Evolutionary conservation across 805 yeast species (phyloP), one percentile per base, ranked within the genome.

Genomic region (Diddensiella caesifluorescens): DNA sequence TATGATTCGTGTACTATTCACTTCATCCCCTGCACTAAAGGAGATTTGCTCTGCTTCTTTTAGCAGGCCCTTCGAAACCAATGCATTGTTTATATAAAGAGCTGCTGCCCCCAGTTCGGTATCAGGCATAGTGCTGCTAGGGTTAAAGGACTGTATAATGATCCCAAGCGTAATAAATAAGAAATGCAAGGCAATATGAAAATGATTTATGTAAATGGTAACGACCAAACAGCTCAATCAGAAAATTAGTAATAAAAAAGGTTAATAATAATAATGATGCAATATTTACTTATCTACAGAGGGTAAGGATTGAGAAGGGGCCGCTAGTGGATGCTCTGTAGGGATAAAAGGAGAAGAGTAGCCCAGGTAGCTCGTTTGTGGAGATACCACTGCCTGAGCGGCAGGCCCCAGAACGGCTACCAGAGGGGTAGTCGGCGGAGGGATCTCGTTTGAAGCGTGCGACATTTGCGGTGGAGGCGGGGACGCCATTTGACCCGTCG

Each of bases 391-490:
- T 2, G 64, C 65, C 42, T 62, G 62, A 4, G 68, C 69, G 2
- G 69, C 69, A 0, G 66, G 57, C 1, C 69, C 69, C 15, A 64
- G 52, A 2, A 62, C 62, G 1, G 69, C 69, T 2, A 63, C 60
- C 20, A 64, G 50, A 2, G 69, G 69, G 1, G 69, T 64, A 5
- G 69, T 61, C 7, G 60, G 60, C 1, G 56, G 56, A 7, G 54
- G 46, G 4, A 54, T 31, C 15, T 20, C 13, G 10, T 30, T 13
- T 6, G 37, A 22, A 1, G 44, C 47, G n/a, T n/a, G n/a, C 9
- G 38, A 29, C 21, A 42, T 38, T 9, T 38, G 41, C 7, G 44
- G 40, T 7, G 46, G 22, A 38, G 27, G 27, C 38, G 23, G 46
- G 22, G 13, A 43, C 27, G 27, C 47, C 35, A 33, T 32, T 18